Evolutionary conservation across 2,329 filamentous ascomycete species (phyloP).

Genomic region (Stagonosporopsis rhizophila): DNA sequence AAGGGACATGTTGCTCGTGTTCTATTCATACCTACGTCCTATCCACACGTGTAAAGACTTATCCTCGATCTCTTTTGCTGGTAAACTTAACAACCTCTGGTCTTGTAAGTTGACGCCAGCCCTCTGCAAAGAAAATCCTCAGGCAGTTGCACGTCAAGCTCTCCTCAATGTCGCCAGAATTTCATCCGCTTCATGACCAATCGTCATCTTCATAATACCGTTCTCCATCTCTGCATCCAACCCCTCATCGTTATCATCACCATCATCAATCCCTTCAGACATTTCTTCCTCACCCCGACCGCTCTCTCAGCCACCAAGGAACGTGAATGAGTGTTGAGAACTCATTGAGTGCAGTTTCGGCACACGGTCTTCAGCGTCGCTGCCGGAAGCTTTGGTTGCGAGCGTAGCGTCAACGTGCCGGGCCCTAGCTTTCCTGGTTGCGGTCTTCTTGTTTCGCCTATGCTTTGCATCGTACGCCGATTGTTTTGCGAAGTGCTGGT

Average conservation of each 20-base stretch:
- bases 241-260: neutral
- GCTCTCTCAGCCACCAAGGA: neutral
- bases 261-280: neutral
- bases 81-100: neutral
- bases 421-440: neutral
- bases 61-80: neutral
- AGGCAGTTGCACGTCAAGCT: too few species aligned
- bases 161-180: neutral
- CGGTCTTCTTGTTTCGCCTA: neutral
- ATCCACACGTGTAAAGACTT: neutral
- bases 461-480: neutral
- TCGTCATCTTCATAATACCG: neutral
- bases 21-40: neutral
- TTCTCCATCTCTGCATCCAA: neutral
- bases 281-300: neutral
- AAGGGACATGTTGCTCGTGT: neutral
- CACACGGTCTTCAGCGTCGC: neutral
- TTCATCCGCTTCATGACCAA: neutral
- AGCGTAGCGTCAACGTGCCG: neutral
- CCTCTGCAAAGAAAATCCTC: neutral
- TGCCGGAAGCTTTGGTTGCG: neutral
- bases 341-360: neutral
- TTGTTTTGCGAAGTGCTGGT: neutral
- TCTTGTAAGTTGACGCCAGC: neutral
- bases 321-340: neutral